Conservation (phyloP, 2,329 filamentous ascomycete genomes). For the Clonostachys rosea region DNA sequence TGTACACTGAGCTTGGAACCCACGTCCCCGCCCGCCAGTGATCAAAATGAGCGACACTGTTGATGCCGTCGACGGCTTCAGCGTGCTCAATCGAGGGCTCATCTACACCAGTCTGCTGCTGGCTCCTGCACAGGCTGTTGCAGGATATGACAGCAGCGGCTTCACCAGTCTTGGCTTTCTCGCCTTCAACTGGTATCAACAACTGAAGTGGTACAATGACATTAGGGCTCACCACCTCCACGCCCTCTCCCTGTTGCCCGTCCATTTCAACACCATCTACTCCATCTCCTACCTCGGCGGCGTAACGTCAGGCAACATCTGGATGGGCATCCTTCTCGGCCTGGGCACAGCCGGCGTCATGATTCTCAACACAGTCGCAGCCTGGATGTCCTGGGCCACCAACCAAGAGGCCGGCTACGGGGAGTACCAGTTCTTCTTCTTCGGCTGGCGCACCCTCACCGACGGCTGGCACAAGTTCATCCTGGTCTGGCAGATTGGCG, state of each 20-base stretch:
- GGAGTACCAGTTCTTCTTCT: conserved; percentile 11
- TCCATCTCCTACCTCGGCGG: conserved; percentile 8
- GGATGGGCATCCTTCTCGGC: conserved; percentile 6
- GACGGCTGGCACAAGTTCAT: conserved; percentile 9
- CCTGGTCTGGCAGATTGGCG: conserved; percentile 8
- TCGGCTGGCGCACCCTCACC: conserved; percentile 9
- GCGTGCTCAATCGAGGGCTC: conserved; percentile 8
- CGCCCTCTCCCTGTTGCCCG: conserved; percentile 7
- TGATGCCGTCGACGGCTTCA: conserved; percentile 9
- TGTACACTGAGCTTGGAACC: no score
- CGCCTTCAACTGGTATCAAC: conserved; percentile 10
- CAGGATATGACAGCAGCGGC: conserved; percentile 5
- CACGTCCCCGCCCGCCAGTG: no score
- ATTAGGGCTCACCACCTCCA: conserved; percentile 4
- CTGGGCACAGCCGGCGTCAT: conserved; percentile 9
- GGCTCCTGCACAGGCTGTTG: not conserved
- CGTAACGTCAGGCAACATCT: conserved; percentile 7
- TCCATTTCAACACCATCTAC: conserved; percentile 10
- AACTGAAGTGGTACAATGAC: conserved; percentile 7
- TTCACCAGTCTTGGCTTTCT: conserved; percentile 9
- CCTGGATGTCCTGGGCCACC: conserved; percentile 7
- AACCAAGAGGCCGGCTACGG: conserved; percentile 6
- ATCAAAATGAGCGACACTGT: not conserved
- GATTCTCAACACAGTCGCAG: conserved; percentile 8
- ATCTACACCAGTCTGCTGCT: not conserved